Evolutionary conservation across 2,329 filamentous ascomycete genomes (phyloP).

Genomic region (Cladosporium sphaerospermum): DNA sequence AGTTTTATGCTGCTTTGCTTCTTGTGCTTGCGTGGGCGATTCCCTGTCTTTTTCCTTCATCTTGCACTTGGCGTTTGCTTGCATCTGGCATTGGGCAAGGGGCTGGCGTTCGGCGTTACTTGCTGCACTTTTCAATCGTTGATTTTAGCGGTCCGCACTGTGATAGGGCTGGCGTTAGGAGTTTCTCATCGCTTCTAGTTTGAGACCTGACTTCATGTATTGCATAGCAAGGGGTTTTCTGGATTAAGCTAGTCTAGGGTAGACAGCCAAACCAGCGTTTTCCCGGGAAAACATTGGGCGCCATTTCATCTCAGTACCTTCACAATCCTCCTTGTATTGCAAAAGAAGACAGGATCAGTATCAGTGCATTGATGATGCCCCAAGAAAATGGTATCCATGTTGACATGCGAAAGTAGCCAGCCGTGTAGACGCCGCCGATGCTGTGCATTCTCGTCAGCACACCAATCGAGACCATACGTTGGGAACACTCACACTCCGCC

Average conservation of each 20-base stretch:
- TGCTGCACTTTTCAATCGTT: neutral
- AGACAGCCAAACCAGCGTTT: neutral
- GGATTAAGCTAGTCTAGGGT: too few relatives aligned
- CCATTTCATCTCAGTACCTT: conserved; percentile 21
- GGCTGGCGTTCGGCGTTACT: neutral
- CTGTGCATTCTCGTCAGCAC: conserved; percentile 37
- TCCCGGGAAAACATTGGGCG: neutral
- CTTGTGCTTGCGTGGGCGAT: too few relatives aligned
- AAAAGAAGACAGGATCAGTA: conserved; percentile 81
- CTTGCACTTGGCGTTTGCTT: too few relatives aligned
- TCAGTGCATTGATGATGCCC: conserved; percentile 75
- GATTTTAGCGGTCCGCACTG: neutral
- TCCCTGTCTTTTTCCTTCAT: too few relatives aligned
- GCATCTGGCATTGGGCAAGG: too few relatives aligned
- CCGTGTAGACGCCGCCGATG: conserved; percentile 71
- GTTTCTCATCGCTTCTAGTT: too few relatives aligned
- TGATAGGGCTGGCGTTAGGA: neutral
- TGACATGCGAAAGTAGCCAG: conserved; percentile 83
- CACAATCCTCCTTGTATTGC: conserved; percentile 85
- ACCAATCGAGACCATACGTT: neutral
- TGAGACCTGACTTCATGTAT: too few relatives aligned
- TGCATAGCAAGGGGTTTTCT: too few relatives aligned
- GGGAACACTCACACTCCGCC: conserved; percentile 63
- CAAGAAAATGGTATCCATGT: conserved; percentile 91
- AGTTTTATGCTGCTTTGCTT: too few relatives aligned